A percentile compares a stretch with the other conserved stretches of the same genome.
phyloP scores from a whole-genome alignment of 768 basidiomycete genomes.

The Macrolepiota dolichaula region DNA sequence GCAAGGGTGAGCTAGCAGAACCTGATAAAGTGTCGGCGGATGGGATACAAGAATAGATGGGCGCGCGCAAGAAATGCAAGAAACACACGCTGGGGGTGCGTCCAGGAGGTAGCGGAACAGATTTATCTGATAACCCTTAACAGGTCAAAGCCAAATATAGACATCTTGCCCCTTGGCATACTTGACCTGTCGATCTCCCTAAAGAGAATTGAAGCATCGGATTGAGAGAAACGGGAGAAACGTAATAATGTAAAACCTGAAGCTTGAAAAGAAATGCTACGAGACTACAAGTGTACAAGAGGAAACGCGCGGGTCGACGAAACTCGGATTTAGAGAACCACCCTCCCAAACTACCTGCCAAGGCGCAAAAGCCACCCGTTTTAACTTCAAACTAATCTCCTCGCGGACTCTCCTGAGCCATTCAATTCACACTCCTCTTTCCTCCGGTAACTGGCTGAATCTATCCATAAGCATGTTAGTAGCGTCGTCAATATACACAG shows the following conservation, averaged over 20 bases:
- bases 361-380: background rate
- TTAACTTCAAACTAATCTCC: slow-evolving; percentile 19
- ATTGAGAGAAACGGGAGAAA: background rate
- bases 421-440: slow-evolving; percentile 14
- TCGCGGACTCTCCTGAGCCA: slow-evolving; percentile 21
- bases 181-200: background rate
- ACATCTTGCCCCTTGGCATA: background rate
- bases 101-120: slow-evolving; percentile 64
- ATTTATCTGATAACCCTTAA: slow-evolving; percentile 34
- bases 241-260: background rate
- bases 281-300: background rate
- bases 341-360: too few species aligned
- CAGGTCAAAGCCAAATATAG: background rate
- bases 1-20: too few species aligned
- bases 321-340: too few species aligned
- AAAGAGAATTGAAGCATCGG: background rate
- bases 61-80: too few species aligned
- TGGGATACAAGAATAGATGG: too few species aligned
- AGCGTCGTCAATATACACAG: slow-evolving; percentile 54
- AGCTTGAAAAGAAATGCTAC: background rate
- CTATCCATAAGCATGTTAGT: slow-evolving; percentile 47
- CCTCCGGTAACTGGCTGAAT: slow-evolving; percentile 15
- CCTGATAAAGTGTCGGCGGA: too few species aligned
- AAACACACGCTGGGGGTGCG: too few species aligned
- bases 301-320: too few species aligned